Percentiles rank a stretch among this genome's conserved stretches.
Conservation (phyloP, 257 asterid genomes). For the Nicotiana otophora region DNA sequence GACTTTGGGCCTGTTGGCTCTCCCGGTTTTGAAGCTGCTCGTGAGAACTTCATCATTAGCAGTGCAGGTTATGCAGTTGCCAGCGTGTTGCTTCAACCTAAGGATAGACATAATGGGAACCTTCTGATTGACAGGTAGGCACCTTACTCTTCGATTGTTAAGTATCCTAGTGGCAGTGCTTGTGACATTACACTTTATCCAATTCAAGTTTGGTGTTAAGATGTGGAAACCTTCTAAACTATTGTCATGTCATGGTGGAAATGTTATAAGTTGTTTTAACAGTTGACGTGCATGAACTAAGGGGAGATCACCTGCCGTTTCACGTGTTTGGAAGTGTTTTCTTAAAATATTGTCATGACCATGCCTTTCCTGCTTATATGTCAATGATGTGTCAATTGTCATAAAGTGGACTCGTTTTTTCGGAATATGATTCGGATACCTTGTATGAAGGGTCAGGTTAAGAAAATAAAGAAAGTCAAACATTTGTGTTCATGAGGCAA, state of each 20-base stretch:
- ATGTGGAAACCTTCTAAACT: not conserved
- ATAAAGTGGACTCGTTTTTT: not conserved
- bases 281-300: not conserved
- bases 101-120: slow-evolving; percentile 98
- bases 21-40: slow-evolving; percentile 91
- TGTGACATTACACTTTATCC: not conserved
- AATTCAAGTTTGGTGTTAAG: not conserved
- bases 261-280: not conserved
- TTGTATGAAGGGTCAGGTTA: not conserved
- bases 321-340: no score
- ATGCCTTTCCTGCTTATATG: not conserved
- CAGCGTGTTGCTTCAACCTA: slow-evolving; percentile 97
- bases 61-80: slow-evolving; percentile 99
- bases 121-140: slow-evolving; percentile 89
- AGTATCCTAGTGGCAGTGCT: not conserved
- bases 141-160: not conserved
- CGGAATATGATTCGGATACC: not conserved
- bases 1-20: slow-evolving; percentile 99
- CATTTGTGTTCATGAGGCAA: not conserved
- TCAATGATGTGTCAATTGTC: not conserved
- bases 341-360: not conserved
- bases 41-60: slow-evolving; percentile 91
- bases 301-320: not conserved
- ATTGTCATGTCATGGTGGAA: not conserved
- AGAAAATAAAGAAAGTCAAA: no score